Evolutionary conservation across 2,329 filamentous ascomycete genomes (phyloP).

Genomic region (Pseudocercospora macadamiae): DNA sequence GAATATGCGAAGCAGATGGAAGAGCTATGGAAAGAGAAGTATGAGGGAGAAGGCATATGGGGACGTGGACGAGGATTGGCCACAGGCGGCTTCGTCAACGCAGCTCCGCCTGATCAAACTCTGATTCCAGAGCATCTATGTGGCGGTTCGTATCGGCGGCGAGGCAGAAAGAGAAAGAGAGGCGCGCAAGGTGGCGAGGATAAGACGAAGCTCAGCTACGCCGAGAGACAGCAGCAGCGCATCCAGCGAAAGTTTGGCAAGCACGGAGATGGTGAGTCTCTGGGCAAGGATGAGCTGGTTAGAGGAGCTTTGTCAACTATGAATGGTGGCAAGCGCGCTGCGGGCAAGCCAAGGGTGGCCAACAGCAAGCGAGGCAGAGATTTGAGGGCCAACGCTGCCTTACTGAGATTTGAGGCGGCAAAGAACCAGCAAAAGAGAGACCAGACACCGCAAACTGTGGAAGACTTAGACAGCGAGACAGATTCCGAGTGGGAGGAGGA

Average conservation of each 20-base stretch:
- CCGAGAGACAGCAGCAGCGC: constrained; percentile 71
- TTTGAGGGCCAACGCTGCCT: constrained; percentile 73
- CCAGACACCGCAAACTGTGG: constrained; percentile 33
- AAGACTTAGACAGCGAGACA: constrained; percentile 54
- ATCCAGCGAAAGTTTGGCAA: constrained; percentile 81
- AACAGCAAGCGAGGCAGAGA: constrained; percentile 74
- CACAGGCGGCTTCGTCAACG: constrained; percentile 65
- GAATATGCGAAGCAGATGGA: constrained; percentile 72
- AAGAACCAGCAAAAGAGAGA: constrained; percentile 45
- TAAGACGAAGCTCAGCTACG: constrained; percentile 61
- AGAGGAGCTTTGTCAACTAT: constrained; percentile 67
- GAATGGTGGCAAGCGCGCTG: constrained; percentile 56
- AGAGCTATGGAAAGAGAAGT: constrained; percentile 68
- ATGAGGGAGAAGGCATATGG: constrained; percentile 84
- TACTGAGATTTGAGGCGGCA: constrained; percentile 67
- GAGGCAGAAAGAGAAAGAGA: constrained; percentile 54
- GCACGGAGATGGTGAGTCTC: constrained; percentile 71
- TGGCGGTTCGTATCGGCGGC: constrained; percentile 74
- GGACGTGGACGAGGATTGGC: constrained; percentile 68
- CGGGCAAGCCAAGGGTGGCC: constrained; percentile 72
- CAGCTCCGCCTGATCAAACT: constrained; percentile 58
- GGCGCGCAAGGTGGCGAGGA: constrained; percentile 46
- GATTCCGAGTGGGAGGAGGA: constrained; percentile 38
- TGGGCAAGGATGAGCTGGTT: constrained; percentile 70
- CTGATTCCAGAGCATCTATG: constrained; percentile 65